phyloP scores from a whole-genome alignment of 164 flowering plant species.

The Sextonia rubra region DNA sequence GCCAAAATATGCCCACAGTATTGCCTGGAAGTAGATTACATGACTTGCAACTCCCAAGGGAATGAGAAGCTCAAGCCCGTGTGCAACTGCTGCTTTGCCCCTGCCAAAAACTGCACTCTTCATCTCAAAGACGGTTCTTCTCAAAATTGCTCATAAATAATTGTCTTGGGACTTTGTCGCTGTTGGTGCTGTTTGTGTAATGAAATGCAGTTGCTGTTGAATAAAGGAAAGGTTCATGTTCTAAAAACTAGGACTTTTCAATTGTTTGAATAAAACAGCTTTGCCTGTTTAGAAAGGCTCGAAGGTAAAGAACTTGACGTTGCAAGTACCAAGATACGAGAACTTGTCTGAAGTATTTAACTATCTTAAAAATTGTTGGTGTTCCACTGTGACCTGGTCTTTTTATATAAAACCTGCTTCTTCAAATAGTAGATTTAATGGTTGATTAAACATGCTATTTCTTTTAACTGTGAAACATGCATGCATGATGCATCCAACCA shows the following conservation, averaged over 20 bases:
- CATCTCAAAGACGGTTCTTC: neutral
- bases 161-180: neutral
- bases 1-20: neutral
- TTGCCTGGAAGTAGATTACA: neutral
- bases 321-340: no score
- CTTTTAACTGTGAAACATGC: no score
- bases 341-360: neutral
- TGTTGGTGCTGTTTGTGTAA: neutral
- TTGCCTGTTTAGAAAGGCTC: neutral
- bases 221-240: neutral
- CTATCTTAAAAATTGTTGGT: neutral
- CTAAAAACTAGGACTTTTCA: neutral
- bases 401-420: neutral
- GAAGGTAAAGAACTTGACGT: no score
- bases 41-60: conserved; percentile 2
- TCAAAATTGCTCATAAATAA: neutral
- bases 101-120: conserved; percentile 5
- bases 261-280: neutral
- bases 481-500: no score
- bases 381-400: neutral
- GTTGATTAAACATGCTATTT: no score
- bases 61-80: neutral
- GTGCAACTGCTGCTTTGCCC: conserved; percentile 11
- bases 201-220: neutral
- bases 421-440: no score